Percentiles rank a stretch among this genome's conserved stretches.
These are phyloP conservation scores for Candida suzukii DNA, from an alignment of 805 yeast genomes.

Conservation along the genomic window DNA sequence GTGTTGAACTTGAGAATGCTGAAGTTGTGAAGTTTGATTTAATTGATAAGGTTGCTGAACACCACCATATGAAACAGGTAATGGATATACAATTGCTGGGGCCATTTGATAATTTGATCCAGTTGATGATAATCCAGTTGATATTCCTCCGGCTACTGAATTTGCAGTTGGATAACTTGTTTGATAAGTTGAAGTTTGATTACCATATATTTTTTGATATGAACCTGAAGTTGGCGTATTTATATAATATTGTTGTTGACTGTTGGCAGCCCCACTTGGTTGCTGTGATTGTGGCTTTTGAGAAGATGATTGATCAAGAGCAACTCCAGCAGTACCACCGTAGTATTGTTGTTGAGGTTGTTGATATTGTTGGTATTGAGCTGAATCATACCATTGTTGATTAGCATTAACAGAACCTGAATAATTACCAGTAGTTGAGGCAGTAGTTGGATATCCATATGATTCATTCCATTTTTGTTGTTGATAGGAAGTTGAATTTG, in stretches of 20 bases:
- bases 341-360: background rate
- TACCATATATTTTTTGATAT: background rate
- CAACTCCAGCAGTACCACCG: background rate
- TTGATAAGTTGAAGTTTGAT: background rate
- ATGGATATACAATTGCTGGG: too few species aligned
- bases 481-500: background rate
- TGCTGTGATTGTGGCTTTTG: conserved; percentile 1
- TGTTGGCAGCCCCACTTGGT: conserved; percentile 4
- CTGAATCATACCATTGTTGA: background rate
- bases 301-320: background rate
- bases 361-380: background rate
- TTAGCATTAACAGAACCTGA: background rate
- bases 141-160: background rate
- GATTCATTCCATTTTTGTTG: conserved; percentile 1
- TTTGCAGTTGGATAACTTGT: background rate
- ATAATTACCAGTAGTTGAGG: too few species aligned
- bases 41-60: background rate
- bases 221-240: background rate
- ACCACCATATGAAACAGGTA: too few species aligned
- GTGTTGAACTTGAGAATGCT: background rate
- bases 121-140: background rate
- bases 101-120: background rate
- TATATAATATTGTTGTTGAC: background rate
- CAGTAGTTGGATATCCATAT: background rate
- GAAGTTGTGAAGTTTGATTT: background rate